Evolutionary conservation across 1,284 basidiomycete genomes (phyloP).

Genomic region (Sphagnurus paluster): DNA sequence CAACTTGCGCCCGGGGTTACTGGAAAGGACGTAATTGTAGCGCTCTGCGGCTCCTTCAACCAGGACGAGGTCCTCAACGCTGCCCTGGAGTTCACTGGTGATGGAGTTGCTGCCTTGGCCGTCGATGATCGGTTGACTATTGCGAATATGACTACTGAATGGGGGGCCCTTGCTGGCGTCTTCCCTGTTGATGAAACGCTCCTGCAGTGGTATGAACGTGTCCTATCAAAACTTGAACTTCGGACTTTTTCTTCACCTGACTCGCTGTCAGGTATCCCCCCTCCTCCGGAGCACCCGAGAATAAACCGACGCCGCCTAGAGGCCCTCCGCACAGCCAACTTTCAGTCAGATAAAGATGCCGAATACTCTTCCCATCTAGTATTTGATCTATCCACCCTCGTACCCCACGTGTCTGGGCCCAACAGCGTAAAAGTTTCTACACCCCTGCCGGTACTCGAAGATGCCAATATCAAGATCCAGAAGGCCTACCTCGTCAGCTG

Average conservation of each 20-base stretch:
- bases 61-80: constrained; percentile 96
- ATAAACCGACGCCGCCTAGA: constrained; percentile 80
- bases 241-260: constrained; percentile 67
- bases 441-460: constrained; percentile 81
- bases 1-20: constrained; percentile 86
- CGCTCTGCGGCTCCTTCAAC: constrained; percentile 96
- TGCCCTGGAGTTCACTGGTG: constrained; percentile 98
- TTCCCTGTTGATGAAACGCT: constrained; percentile 91
- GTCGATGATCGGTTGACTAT: constrained; percentile 96
- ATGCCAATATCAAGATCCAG: constrained; percentile 80
- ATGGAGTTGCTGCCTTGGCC: constrained; percentile 78
- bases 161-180: constrained; percentile 95
- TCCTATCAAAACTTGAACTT: constrained; percentile 76
- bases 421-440: constrained; percentile 98
- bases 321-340: constrained; percentile 53
- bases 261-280: constrained; percentile 54
- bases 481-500: constrained; percentile 99
- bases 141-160: constrained; percentile 99
- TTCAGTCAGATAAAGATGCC: constrained; percentile 79
- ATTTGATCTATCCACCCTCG: constrained; percentile 91
- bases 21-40: constrained; percentile 98
- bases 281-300: constrained; percentile 83
- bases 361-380: constrained; percentile 88
- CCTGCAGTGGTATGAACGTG: constrained; percentile 86
- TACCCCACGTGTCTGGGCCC: constrained; percentile 95